phyloP scores from a whole-genome alignment of 495 filamentous ascomycete genomes.

The Astrocystis sublimbata region DNA sequence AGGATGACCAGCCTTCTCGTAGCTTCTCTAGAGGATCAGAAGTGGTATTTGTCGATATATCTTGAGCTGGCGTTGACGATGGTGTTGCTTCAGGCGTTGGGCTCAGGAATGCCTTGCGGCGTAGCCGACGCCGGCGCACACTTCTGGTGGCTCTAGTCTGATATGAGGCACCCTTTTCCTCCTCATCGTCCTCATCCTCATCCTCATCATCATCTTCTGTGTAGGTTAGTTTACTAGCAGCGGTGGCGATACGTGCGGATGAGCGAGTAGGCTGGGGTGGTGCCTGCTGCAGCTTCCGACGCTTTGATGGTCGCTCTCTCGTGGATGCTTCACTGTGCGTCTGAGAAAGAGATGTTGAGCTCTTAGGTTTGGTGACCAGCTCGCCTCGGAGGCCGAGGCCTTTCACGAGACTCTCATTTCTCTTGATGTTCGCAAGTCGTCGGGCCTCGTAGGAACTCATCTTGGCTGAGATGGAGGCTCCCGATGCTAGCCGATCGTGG shows the following conservation, averaged over 20 bases:
- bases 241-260: slow-evolving; percentile 29
- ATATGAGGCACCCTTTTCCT: no score
- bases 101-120: not conserved
- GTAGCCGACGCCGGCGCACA: not conserved
- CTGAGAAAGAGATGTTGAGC: not conserved
- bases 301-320: slow-evolving; percentile 18
- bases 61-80: slow-evolving; percentile 15
- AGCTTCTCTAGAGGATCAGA: slow-evolving; percentile 36
- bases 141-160: not conserved
- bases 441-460: slow-evolving; percentile 58
- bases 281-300: slow-evolving; percentile 20
- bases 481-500: not conserved
- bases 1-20: slow-evolving; percentile 42
- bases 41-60: no score
- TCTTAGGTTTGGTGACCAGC: not conserved
- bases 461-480: slow-evolving; percentile 20
- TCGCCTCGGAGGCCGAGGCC: slow-evolving; percentile 32
- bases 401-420: slow-evolving; percentile 55
- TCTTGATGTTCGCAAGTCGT: slow-evolving; percentile 56
- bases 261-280: slow-evolving; percentile 24
- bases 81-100: not conserved
- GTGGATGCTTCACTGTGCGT: not conserved
- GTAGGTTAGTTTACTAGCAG: not conserved
- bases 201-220: slow-evolving; percentile 8
- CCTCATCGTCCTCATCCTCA: no score